phyloP scores from a whole-genome alignment of 176 grass and related monocot genomes.

The Carex pumila region DNA sequence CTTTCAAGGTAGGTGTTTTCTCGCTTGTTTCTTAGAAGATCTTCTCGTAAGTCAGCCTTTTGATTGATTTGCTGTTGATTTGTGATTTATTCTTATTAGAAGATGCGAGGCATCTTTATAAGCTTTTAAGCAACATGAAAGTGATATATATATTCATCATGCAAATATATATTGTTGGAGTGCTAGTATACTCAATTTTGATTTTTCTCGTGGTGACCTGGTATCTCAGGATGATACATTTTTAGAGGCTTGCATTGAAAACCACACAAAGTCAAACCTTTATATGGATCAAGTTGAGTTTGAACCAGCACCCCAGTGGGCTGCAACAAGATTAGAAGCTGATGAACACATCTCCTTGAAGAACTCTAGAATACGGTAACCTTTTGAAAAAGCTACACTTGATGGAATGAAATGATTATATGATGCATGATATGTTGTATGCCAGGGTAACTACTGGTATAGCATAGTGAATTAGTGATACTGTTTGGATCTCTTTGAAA shows the following conservation, averaged over 20 bases:
- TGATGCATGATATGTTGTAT: neutral
- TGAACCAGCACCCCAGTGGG: conserved; percentile 89
- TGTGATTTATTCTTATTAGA: conserved; percentile 12
- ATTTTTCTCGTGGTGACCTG: neutral
- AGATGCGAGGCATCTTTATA: neutral
- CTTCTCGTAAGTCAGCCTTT: conserved; percentile 34
- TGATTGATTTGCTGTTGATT: conserved; percentile 16
- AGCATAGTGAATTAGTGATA: neutral
- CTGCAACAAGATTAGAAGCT: conserved; percentile 71
- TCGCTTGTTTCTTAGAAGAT: conserved; percentile 28
- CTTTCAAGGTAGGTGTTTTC: conserved; percentile 83
- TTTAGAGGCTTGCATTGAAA: conserved; percentile 99
- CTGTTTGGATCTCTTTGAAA: neutral
- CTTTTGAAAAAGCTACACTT: neutral
- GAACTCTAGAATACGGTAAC: conserved; percentile 58
- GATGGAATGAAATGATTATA: neutral
- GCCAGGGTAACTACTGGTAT: neutral
- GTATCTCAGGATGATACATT: conserved; percentile 74
- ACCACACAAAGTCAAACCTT: conserved; percentile 95
- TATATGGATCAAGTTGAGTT: conserved; percentile 99
- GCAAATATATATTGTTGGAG: neutral
- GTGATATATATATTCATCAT: neutral
- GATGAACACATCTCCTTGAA: conserved; percentile 50
- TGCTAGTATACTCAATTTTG: conserved; percentile 2
- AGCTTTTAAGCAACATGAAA: neutral